Base-by-base conservation (phyloP, 2,329 filamentous ascomycete genomes). In the Ophiostoma sp. region DNA sequence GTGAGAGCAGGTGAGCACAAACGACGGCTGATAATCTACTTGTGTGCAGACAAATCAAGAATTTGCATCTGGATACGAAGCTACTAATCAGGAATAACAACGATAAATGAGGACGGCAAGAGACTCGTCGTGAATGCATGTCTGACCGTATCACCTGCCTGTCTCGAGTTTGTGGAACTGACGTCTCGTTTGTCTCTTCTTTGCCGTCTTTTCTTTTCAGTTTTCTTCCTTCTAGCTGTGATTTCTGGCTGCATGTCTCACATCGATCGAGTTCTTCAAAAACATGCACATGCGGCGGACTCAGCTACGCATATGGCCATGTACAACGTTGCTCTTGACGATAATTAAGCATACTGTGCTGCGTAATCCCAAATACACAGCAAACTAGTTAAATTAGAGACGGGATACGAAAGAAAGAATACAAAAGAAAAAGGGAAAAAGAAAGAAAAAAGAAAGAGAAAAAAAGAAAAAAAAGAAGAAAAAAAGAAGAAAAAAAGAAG, bases 41-140 rank as follows among this genome's bases (percentile, higher is more conserved):
- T 49, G 47, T 49, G 14, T 49, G 47, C 47, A 49, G 47, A 49
- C 47, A 49, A 49, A 49, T 18, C 47, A 49, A n/a, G 47, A n/a
- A 49, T 18, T 49, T 5, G 18, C 47, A 49, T n/a, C 47, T 47
- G 45, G 47, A 49, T 49, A 49, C 16, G 16, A 49, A 49, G 47
- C 47, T 27, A 27, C 27, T 18, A 49, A 49, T n/a, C 47, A 16
- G 4, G 12, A 16, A n/a, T 16, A 5, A 18, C 18, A 27, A 27
- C 2, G 27, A 27, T 27, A 27, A 27, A 16, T 47, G 45, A 47
- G 45, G 42, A 47, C 4, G 27, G 27, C 27, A 27, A 27, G 27
- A 27, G 27, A 27, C 27, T 27, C 27, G 11, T 4, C 45, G 12
- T 5, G 12, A 16, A 47, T 47, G 14, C 45, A 12, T 18, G 5